Conservation (phyloP, 1,284 basidiomycete genomes). For the Inonotus obliquus region DNA sequence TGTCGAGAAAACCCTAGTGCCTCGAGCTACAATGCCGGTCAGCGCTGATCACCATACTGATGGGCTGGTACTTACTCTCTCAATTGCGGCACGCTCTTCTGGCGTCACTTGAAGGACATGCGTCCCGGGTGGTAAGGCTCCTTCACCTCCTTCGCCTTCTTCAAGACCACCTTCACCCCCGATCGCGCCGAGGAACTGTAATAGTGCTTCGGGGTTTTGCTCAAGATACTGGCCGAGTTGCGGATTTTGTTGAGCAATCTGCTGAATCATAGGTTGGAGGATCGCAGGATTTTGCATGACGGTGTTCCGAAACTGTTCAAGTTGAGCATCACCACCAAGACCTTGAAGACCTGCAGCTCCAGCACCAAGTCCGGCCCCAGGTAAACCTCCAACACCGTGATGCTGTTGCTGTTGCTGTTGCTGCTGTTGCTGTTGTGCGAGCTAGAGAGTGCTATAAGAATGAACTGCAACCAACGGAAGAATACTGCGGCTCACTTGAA, state of each 20-base stretch:
- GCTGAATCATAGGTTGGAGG: slow-evolving; percentile 79
- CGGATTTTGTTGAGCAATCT: slow-evolving; percentile 74
- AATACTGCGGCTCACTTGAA: slow-evolving; percentile 47
- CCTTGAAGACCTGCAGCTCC: slow-evolving; percentile 30
- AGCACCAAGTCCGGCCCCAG: slow-evolving; percentile 27
- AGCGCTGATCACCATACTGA: slow-evolving; percentile 8
- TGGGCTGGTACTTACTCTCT: slow-evolving; percentile 49
- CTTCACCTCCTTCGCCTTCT: slow-evolving; percentile 43
- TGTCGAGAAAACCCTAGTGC: slow-evolving; percentile 83
- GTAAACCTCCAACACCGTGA: slow-evolving; percentile 21
- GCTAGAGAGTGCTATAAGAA: slow-evolving; percentile 33
- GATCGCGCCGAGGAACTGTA: slow-evolving; percentile 52
- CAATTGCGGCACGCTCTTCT: slow-evolving; percentile 84
- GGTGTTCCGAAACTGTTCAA: slow-evolving; percentile 66
- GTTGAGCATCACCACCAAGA: slow-evolving; percentile 41
- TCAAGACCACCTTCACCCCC: slow-evolving; percentile 34
- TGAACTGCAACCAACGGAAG: background rate
- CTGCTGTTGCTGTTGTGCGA: slow-evolving; percentile 51
- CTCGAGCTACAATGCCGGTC: slow-evolving; percentile 53
- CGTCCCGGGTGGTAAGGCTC: slow-evolving; percentile 49
- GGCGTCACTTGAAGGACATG: slow-evolving; percentile 75
- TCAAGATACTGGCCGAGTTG: slow-evolving; percentile 62
- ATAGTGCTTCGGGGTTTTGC: slow-evolving; percentile 67
- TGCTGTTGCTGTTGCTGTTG: slow-evolving; percentile 51
- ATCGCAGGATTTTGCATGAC: slow-evolving; percentile 74